phyloP scores from a whole-genome alignment of 208 protist genomes.

The Phytomonas francai region DNA sequence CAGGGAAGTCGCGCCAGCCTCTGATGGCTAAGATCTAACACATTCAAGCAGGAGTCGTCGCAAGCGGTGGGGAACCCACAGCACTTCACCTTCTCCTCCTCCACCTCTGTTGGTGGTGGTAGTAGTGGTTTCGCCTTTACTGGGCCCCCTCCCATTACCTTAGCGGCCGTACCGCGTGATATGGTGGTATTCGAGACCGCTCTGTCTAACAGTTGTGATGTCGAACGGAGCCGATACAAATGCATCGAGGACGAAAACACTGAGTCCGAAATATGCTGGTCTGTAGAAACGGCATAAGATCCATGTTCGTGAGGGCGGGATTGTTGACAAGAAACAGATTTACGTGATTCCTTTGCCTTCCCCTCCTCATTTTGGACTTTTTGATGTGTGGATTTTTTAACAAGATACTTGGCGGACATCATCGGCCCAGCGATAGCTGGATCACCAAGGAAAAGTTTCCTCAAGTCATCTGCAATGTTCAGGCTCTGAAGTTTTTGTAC shows the following conservation, averaged over 20 bases:
- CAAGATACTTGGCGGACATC: not conserved
- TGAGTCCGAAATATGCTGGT: not conserved
- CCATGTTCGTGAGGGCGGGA: not conserved
- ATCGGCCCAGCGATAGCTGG: not conserved
- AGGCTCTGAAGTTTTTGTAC: not conserved
- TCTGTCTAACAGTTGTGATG: not conserved
- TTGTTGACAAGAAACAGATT: not conserved
- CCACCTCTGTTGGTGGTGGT: not conserved
- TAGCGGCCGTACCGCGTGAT: not conserved
- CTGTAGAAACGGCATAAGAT: not conserved
- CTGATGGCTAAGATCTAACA: slow-evolving; percentile 17
- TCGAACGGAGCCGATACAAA: not conserved
- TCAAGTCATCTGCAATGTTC: not conserved
- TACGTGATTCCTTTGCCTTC: not conserved
- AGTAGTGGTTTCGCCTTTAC: not conserved
- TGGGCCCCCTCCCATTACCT: not conserved
- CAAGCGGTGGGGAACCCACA: not conserved
- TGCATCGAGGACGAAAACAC: not conserved
- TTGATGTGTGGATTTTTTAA: not conserved
- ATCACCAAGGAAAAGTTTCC: not conserved
- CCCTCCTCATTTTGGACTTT: not conserved
- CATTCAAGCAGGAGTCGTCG: not conserved
- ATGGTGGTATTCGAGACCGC: not conserved
- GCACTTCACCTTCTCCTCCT: not conserved
- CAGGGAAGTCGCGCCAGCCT: slow-evolving; percentile 35